These are phyloP conservation scores for Suillus cothurnatus DNA, from an alignment of 768 basidiomycete genomes.

Conservation along the genomic window DNA sequence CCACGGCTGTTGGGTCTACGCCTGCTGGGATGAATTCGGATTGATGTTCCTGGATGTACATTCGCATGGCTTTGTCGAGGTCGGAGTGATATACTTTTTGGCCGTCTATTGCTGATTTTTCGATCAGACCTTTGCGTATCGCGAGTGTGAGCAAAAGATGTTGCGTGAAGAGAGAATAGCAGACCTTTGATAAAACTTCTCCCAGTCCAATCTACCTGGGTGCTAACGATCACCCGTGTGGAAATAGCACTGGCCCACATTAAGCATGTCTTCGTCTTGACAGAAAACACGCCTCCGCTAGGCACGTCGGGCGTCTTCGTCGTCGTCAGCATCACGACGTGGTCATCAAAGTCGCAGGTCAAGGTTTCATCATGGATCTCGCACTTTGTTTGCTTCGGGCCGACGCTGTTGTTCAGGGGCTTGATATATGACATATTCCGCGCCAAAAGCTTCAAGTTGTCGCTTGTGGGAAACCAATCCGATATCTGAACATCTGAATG, in stretches of 20 bases:
- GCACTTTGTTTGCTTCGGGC: conserved; percentile 95
- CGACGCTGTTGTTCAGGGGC: conserved; percentile 82
- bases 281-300: conserved; percentile 87
- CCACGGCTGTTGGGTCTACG: conserved; percentile 59
- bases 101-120: conserved; percentile 87
- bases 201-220: conserved; percentile 94
- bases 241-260: conserved; percentile 88
- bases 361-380: conserved; percentile 88
- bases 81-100: conserved; percentile 87
- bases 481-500: conserved; percentile 87
- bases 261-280: conserved; percentile 93
- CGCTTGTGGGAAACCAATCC: conserved; percentile 80
- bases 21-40: conserved; percentile 89
- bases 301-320: conserved; percentile 95
- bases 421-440: conserved; percentile 96
- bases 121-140: conserved; percentile 76
- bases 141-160: neutral
- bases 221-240: conserved; percentile 83
- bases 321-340: conserved; percentile 81
- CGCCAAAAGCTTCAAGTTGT: conserved; percentile 68
- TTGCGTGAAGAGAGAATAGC: conserved; percentile 9
- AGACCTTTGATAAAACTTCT: conserved; percentile 94
- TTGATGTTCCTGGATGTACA: conserved; percentile 87
- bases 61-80: conserved; percentile 81
- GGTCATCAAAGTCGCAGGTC: conserved; percentile 81